Evolutionary conservation across 331 rosid genomes (phyloP), one percentile per base, ranked within the genome.

Genomic region (Phaseolus coccineus): DNA sequence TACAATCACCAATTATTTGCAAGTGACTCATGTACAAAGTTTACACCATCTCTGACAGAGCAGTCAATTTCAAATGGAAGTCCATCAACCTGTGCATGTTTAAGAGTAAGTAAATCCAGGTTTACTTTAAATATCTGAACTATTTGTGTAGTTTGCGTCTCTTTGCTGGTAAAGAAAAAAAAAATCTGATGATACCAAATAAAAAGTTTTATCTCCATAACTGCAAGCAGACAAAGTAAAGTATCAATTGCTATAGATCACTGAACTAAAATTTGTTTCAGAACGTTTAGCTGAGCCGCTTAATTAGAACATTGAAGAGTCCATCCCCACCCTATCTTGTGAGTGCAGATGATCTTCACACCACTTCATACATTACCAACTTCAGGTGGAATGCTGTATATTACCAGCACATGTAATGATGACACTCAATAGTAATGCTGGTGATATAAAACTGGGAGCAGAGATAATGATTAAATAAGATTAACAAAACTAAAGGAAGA

Each of bases 281-380:
- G 56, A 52, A 81, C 47, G 50, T 74, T 70, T 58, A 25, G 19
- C 35, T 48, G n/a, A 53, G 30, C 74, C 39, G 22, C 46, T 47
- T 31, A 56, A 63, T 30, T 9, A 22, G 16, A 64, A 66, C 27
- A 65, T 7, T 31, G 68, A 50, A 24, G 70, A 64, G 9, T 40
- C 35, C 25, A 46, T 52, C 47, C 69, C 75, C 57, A 65, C 51
- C 25, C 39, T 28, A 27, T 47, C 56, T 48, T 68, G 68, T 25
- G 40, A 68, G 27, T 37, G 66, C 68, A 75, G 39, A 53, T 70
- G 69, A 46, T 65, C 69, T 40, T 62, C 39, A 37, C 44, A 78
- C 69, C 64, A 74, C 63, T 74, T 79, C 77, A 46, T 5, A 61
- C 72, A 83, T 16, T 37, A 74, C 77, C 58, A 83, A 73, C 27